Percentiles rank a stretch among this genome's conserved stretches.
These are phyloP conservation scores for Salvia hispanica DNA, from an alignment of 257 asterid species.

Conservation along the genomic window DNA sequence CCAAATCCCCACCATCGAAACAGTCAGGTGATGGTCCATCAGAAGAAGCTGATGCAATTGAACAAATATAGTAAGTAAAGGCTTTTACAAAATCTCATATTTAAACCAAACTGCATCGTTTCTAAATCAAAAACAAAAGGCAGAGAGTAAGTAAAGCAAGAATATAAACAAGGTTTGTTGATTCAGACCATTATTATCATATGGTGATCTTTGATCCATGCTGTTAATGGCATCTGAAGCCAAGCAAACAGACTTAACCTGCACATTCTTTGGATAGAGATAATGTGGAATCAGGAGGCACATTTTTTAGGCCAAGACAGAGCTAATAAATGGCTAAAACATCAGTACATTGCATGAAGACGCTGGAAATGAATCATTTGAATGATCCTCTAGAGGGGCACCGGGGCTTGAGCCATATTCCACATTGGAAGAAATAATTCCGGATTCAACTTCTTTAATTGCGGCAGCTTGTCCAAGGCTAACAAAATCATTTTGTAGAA, in stretches of 20 bases:
- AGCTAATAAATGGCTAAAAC: slow-evolving; percentile 16
- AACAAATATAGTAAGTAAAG: slow-evolving; percentile 28
- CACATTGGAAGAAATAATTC: slow-evolving; percentile 22
- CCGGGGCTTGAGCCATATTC: slow-evolving; percentile 34
- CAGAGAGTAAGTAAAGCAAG: slow-evolving; percentile 24
- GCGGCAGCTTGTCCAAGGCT: slow-evolving; percentile 32
- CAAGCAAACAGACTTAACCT: slow-evolving; percentile 50
- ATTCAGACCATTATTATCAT: slow-evolving; percentile 45
- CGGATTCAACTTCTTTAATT: slow-evolving; percentile 30
- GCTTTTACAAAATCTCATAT: too few species aligned
- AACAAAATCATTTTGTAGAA: slow-evolving; percentile 17
- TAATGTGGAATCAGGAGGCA: slow-evolving; percentile 30
- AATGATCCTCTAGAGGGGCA: slow-evolving; percentile 36
- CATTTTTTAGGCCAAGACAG: slow-evolving; percentile 14
- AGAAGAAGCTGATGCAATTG: slow-evolving; percentile 46
- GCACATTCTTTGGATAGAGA: slow-evolving; percentile 38
- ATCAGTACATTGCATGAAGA: slow-evolving; percentile 39
- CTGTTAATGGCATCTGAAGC: slow-evolving; percentile 46
- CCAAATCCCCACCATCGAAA: slow-evolving; percentile 43
- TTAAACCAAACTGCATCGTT: slow-evolving; percentile 18
- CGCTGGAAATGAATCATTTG: slow-evolving; percentile 29
- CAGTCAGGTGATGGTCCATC: slow-evolving; percentile 46
- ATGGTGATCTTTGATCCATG: slow-evolving; percentile 47
- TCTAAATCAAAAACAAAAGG: slow-evolving; percentile 9
- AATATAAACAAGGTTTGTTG: slow-evolving; percentile 24